Conservation (phyloP, 164 flowering plant species). For the Dillenia suffruticosa region DNA sequence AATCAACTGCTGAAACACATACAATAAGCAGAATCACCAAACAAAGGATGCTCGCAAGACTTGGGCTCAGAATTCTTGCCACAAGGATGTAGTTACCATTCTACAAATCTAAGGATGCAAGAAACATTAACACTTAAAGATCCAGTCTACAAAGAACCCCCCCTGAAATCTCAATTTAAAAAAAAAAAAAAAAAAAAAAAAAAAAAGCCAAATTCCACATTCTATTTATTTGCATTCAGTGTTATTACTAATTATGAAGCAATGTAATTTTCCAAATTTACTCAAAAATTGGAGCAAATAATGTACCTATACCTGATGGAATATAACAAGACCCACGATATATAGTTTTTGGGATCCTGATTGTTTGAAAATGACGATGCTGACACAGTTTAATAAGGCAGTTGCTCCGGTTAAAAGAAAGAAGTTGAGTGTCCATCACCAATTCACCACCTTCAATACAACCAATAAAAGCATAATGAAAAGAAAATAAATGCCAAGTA, state of each 20-base stretch:
- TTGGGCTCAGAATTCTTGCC: no score
- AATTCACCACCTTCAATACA: conserved; percentile 6
- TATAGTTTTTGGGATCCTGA: conserved; percentile 7
- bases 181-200: not conserved
- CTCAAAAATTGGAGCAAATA: not conserved
- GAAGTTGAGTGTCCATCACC: conserved; percentile 37
- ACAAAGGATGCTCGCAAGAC: no score
- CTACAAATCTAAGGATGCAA: no score
- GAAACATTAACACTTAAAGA: not conserved
- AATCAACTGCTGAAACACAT: no score
- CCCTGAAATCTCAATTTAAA: not conserved
- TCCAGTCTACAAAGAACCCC: not conserved
- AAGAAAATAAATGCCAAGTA: no score
- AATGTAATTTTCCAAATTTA: not conserved
- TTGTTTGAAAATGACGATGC: conserved; percentile 10
- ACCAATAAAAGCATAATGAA: no score
- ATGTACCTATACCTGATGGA: conserved; percentile 9
- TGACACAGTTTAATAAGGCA: conserved; percentile 7
- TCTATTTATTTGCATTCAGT: not conserved
- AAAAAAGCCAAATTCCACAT: not conserved
- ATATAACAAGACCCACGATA: conserved; percentile 3
- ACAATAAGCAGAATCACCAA: no score
- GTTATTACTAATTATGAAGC: not conserved
- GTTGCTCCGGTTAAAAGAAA: conserved; percentile 23
- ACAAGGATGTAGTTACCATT: no score